These are phyloP conservation scores for Amoebophrya sp. DNA, from an alignment of 169 alveolate species.

Conservation along the genomic window DNA sequence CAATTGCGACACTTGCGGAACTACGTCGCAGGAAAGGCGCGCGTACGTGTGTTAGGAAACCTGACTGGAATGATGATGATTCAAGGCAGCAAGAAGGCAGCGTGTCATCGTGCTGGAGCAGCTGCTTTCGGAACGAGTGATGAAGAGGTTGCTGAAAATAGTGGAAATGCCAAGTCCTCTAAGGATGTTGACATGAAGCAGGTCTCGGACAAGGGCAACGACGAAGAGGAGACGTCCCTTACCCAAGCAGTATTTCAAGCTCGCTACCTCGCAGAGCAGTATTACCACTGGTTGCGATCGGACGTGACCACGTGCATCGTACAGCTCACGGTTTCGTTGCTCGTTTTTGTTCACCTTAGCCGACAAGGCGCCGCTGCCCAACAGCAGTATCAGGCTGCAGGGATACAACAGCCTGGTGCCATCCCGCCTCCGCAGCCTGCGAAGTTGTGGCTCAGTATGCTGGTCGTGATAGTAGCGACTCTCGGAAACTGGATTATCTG, in stretches of 20 bases:
- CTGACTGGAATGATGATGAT: neutral
- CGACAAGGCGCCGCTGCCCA: too few species aligned
- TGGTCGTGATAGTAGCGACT: neutral
- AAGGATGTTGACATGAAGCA: too few species aligned
- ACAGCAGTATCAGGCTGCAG: neutral
- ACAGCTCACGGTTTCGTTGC: neutral
- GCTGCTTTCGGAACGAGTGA: neutral
- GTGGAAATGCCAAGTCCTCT: too few species aligned
- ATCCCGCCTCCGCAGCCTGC: neutral
- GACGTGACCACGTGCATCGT: neutral
- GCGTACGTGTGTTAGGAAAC: neutral
- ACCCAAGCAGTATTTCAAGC: neutral
- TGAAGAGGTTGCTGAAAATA: neutral
- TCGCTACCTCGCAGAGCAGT: neutral
- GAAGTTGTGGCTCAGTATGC: neutral
- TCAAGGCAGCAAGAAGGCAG: neutral
- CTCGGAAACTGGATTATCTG: neutral
- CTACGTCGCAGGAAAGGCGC: neutral
- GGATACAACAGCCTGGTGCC: neutral
- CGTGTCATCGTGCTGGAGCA: neutral
- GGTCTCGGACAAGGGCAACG: too few species aligned
- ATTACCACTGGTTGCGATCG: neutral
- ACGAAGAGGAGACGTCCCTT: neutral
- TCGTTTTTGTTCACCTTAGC: neutral
- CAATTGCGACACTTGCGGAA: neutral